phyloP scores from a whole-genome alignment of 2,329 filamentous ascomycete species.

The Cladophialophora yegresii region DNA sequence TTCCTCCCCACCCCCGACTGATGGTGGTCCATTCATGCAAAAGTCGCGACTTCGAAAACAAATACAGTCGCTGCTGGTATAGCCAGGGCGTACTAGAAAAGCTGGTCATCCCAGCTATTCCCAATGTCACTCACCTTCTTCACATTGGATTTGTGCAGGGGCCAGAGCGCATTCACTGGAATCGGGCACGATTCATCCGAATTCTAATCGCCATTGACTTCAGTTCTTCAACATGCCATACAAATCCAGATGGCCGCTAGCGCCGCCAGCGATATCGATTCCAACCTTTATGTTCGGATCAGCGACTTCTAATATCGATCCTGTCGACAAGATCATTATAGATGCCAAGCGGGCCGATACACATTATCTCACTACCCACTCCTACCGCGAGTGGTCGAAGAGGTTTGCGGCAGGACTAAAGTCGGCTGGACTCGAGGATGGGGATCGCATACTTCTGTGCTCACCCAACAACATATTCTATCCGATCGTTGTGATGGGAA shows the following conservation, averaged over 20 bases:
- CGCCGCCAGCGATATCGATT: constrained; percentile 51
- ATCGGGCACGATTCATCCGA: neutral
- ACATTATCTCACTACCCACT: constrained; percentile 63
- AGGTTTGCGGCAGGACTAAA: constrained; percentile 64
- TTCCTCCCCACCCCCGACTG: neutral
- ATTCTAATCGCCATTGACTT: neutral
- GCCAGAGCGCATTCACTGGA: neutral
- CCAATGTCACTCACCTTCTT: neutral
- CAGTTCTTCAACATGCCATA: constrained; percentile 50
- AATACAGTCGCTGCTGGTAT: neutral
- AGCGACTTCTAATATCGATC: constrained; percentile 50
- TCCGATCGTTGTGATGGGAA: constrained; percentile 43
- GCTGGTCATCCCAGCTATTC: neutral
- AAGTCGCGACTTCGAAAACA: neutral
- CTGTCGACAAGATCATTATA: constrained; percentile 55
- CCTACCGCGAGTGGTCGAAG: constrained; percentile 70
- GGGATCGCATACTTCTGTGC: constrained; percentile 59
- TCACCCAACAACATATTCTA: constrained; percentile 56
- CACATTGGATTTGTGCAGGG: neutral
- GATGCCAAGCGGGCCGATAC: constrained; percentile 68
- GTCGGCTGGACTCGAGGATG: constrained; percentile 39
- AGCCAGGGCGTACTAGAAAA: neutral
- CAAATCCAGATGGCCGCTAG: constrained; percentile 53
- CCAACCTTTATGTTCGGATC: constrained; percentile 55
- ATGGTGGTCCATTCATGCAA: neutral